Conservation (phyloP, 768 basidiomycete species). For the Macrolepiota fuliginosa region DNA sequence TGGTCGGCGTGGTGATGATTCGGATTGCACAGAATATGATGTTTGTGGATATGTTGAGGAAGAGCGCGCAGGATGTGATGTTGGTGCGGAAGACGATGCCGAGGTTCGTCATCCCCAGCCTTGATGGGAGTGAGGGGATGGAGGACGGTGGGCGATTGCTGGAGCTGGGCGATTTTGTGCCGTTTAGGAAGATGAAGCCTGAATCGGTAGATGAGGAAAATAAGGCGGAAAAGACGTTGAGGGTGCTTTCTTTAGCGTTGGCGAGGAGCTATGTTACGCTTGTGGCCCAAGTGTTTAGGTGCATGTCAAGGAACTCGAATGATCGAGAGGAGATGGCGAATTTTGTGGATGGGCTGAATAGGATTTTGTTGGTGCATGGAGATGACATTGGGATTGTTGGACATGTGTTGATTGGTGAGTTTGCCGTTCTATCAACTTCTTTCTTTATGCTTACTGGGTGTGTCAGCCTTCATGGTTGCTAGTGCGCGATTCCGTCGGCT, state of each 20-base stretch:
- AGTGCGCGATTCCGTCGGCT: conserved; percentile 76
- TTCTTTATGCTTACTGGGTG: neutral
- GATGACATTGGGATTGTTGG: conserved; percentile 77
- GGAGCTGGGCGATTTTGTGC: conserved; percentile 42
- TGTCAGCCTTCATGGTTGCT: conserved; percentile 66
- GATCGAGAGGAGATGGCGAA: conserved; percentile 66
- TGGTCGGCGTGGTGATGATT: conserved; percentile 59
- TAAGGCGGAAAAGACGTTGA: conserved; percentile 20
- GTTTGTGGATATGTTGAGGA: conserved; percentile 60
- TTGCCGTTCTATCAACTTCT: neutral
- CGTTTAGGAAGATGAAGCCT: conserved; percentile 32
- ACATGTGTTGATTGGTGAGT: conserved; percentile 68
- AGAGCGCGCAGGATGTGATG: conserved; percentile 67
- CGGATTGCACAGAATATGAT: conserved; percentile 71
- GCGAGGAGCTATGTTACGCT: conserved; percentile 69
- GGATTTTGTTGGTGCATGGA: conserved; percentile 64
- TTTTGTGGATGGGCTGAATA: conserved; percentile 69
- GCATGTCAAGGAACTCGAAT: conserved; percentile 68
- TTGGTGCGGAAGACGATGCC: conserved; percentile 64
- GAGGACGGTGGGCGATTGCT: conserved; percentile 24
- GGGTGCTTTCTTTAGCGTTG: conserved; percentile 55
- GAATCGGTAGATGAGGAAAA: conserved; percentile 1
- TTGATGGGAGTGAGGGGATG: conserved; percentile 21
- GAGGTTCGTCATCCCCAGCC: conserved; percentile 55
- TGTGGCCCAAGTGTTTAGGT: conserved; percentile 67